Conservation (phyloP, 352 stramenopile genomes). For the Phytophthora capsici region DNA sequence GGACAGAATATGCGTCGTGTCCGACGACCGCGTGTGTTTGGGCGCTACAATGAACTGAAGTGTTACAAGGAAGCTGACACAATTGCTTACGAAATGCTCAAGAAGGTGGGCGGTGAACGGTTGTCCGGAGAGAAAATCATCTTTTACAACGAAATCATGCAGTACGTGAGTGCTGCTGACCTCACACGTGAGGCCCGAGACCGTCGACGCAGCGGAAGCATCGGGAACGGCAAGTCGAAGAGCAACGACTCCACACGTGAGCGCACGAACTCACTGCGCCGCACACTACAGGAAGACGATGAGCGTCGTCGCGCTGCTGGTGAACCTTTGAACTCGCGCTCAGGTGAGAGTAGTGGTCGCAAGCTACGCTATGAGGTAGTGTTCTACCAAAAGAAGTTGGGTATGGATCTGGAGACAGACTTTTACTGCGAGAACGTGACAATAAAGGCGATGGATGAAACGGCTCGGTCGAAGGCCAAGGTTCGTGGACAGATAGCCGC, state of each 20-base stretch:
- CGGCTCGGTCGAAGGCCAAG: slow-evolving; percentile 52
- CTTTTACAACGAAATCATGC: slow-evolving; percentile 89
- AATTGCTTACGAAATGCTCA: slow-evolving; percentile 86
- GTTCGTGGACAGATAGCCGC: slow-evolving; percentile 61
- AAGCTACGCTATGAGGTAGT: slow-evolving; percentile 85
- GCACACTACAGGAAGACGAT: slow-evolving; percentile 73
- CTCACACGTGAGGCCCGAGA: slow-evolving; percentile 80
- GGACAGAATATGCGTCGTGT: slow-evolving; percentile 81
- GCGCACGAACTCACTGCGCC: slow-evolving; percentile 71
- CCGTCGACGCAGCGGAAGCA: slow-evolving; percentile 40
- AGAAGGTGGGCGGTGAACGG: slow-evolving; percentile 69
- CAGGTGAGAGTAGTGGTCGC: slow-evolving; percentile 36
- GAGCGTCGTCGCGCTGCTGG: slow-evolving; percentile 52
- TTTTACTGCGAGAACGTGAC: slow-evolving; percentile 91
- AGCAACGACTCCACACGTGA: slow-evolving; percentile 66
- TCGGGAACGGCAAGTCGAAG: slow-evolving; percentile 42
- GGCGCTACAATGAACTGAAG: slow-evolving; percentile 89
- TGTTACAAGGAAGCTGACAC: slow-evolving; percentile 90
- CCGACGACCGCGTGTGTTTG: slow-evolving; percentile 84
- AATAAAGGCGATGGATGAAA: slow-evolving; percentile 80
- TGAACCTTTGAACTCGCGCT: slow-evolving; percentile 22
- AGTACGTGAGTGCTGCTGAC: slow-evolving; percentile 75
- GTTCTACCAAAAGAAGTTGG: slow-evolving; percentile 85
- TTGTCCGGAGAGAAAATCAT: slow-evolving; percentile 87
- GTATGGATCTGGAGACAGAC: slow-evolving; percentile 88